Evolutionary conservation across 306 rosid species (phyloP).

Genomic region (Vicia villosa): DNA sequence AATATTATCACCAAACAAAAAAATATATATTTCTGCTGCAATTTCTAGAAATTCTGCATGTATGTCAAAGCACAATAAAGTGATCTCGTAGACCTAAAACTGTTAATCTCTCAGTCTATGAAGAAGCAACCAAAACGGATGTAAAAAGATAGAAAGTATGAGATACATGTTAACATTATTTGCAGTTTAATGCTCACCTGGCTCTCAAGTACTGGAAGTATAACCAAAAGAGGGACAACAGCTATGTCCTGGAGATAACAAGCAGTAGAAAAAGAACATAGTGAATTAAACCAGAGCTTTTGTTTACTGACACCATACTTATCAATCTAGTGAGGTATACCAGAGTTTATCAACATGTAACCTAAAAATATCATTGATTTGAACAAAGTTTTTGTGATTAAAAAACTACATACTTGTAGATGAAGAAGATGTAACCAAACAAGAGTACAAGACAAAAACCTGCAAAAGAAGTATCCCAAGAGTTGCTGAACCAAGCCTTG

Average conservation of each 20-base stretch:
- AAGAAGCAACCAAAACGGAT: conserved; percentile 18
- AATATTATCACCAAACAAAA: conserved; percentile 22
- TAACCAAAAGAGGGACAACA: conserved; percentile 93
- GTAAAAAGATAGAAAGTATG: conserved; percentile 7
- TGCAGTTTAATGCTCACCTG: conserved; percentile 66
- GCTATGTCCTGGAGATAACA: conserved; percentile 92
- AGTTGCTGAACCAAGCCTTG: conserved; percentile 97
- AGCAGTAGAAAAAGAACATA: conserved; percentile 43
- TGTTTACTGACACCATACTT: conserved; percentile 35
- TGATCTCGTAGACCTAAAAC: conserved; percentile 14
- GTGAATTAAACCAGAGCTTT: conserved; percentile 28
- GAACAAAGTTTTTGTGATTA: not conserved
- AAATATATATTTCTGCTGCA: not conserved
- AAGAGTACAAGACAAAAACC: conserved; percentile 54
- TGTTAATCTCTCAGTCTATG: conserved; percentile 8
- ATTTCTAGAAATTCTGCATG: no score
- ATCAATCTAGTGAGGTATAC: conserved; percentile 22
- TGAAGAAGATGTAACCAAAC: conserved; percentile 32
- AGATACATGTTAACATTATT: conserved; percentile 22
- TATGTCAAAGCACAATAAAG: conserved; percentile 10
- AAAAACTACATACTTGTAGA: conserved; percentile 25
- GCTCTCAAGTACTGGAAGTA: conserved; percentile 97
- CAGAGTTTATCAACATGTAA: conserved; percentile 43
- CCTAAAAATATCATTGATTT: conserved; percentile 33
- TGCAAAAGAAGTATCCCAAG: conserved; percentile 94